Percentiles rank a stretch among this genome's conserved stretches.
phyloP scores from a whole-genome alignment of 1,284 basidiomycete genomes.

The Leccinum pallidistipes region DNA sequence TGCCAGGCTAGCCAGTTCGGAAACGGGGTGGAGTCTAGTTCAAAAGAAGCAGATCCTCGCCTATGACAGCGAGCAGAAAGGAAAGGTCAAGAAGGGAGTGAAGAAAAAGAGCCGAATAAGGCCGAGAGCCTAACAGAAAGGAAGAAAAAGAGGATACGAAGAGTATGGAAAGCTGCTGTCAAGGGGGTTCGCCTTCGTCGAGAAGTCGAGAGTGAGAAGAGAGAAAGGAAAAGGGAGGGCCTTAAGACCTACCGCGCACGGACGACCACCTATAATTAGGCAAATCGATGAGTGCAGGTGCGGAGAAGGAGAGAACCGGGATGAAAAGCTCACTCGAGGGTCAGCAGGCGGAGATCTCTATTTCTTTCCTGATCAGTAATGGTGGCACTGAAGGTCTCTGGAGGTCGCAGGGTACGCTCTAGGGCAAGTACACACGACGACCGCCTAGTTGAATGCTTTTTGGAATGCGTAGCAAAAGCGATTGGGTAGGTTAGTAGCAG shows the following conservation, averaged over 20 bases:
- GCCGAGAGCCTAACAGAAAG: constrained; percentile 6
- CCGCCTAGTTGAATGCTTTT: constrained; percentile 32
- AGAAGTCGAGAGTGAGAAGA: constrained; percentile 23
- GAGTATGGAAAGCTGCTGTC: constrained; percentile 41
- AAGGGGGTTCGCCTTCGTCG: constrained; percentile 73
- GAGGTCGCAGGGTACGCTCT: constrained; percentile 36
- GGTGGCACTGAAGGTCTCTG: constrained; percentile 43
- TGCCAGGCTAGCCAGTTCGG: constrained; percentile 70
- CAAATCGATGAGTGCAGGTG: constrained; percentile 6
- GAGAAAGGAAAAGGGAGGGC: constrained; percentile 9
- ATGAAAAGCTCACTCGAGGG: constrained; percentile 62
- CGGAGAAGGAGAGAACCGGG: constrained; percentile 17
- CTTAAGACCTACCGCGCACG: constrained; percentile 59
- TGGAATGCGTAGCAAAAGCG: constrained; percentile 23
- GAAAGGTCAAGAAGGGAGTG: constrained; percentile 35
- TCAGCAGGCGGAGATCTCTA: constrained; percentile 78
- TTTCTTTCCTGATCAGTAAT: constrained; percentile 77
- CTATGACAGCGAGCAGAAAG: constrained; percentile 67
- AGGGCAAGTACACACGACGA: constrained; percentile 33
- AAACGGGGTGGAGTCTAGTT: constrained; percentile 45
- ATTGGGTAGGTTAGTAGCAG: constrained; percentile 14
- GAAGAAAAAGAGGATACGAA: constrained; percentile 16
- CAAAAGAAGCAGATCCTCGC: constrained; percentile 50
- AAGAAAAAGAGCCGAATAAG: constrained; percentile 14
- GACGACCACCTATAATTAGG: constrained; percentile 67